phyloP scores from a whole-genome alignment of 257 asterid species.

The Petrea volubilis region DNA sequence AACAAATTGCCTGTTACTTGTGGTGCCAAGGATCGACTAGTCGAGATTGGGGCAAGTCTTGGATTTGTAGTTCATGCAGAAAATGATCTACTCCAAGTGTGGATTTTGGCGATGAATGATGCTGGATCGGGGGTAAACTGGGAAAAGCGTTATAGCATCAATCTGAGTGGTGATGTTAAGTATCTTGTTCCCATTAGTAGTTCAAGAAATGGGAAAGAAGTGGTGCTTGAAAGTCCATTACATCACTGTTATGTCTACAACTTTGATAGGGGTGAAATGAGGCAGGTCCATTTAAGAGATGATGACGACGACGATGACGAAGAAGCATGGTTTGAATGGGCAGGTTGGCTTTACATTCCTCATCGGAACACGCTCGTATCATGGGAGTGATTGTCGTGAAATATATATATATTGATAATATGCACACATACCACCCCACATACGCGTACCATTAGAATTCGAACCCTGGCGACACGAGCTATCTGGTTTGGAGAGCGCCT shows the following conservation, averaged over 20 bases:
- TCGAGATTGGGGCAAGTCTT: slow-evolving; percentile 38
- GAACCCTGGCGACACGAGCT: too few species aligned
- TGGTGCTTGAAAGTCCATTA: slow-evolving; percentile 24
- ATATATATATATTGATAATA: too few species aligned
- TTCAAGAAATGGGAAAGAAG: slow-evolving; percentile 26
- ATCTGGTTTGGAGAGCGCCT: too few species aligned
- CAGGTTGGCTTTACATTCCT: slow-evolving; percentile 23
- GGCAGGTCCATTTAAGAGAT: slow-evolving; percentile 19
- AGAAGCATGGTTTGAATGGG: slow-evolving; percentile 8
- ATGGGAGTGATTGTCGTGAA: slow-evolving; percentile 11
- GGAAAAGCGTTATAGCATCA: slow-evolving; percentile 34
- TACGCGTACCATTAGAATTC: too few species aligned
- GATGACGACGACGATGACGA: too few species aligned
- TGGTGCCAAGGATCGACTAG: slow-evolving; percentile 18
- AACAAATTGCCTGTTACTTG: slow-evolving; percentile 29
- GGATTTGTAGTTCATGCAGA: slow-evolving; percentile 35
- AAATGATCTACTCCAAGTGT: slow-evolving; percentile 32
- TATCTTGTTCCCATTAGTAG: slow-evolving; percentile 33
- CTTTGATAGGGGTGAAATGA: slow-evolving; percentile 26
- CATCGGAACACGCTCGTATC: slow-evolving; percentile 41
- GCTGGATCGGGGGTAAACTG: slow-evolving; percentile 22
- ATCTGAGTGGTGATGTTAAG: slow-evolving; percentile 5
- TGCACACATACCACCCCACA: too few species aligned
- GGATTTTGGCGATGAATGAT: slow-evolving; percentile 26
- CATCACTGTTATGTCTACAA: slow-evolving; percentile 25